phyloP scores from a whole-genome alignment of 805 yeast genomes.

The Saturnispora quitensis region DNA sequence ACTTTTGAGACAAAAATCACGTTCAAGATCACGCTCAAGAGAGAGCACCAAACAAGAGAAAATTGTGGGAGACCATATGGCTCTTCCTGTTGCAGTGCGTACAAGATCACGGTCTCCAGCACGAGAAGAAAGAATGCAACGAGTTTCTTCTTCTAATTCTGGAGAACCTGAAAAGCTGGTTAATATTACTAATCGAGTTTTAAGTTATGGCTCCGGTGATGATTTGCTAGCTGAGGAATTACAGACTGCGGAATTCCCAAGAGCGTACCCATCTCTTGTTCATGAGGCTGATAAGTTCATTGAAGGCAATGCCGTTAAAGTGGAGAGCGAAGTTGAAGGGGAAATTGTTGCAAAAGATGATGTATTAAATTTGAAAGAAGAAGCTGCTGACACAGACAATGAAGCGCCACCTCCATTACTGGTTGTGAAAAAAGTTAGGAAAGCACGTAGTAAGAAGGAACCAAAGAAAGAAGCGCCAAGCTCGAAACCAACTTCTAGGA shows the following conservation, averaged over 20 bases:
- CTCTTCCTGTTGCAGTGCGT: conserved; percentile 11
- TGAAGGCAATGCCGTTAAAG: conserved; percentile 13
- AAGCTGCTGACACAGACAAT: neutral
- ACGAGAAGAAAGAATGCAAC: conserved; percentile 16
- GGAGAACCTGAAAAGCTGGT: conserved; percentile 4
- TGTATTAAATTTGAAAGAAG: neutral
- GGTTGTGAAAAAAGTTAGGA: conserved; percentile 2
- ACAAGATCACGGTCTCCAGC: conserved; percentile 22
- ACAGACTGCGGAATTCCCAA: conserved; percentile 15
- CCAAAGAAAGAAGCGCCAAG: neutral
- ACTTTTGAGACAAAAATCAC: neutral
- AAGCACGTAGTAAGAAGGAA: neutral
- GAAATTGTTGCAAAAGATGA: conserved; percentile 3
- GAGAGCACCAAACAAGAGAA: neutral
- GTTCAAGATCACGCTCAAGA: conserved; percentile 5
- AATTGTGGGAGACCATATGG: conserved; percentile 7
- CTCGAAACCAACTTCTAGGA: neutral
- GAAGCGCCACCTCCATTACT: neutral
- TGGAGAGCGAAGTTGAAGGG: neutral
- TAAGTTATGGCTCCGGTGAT: conserved; percentile 24
- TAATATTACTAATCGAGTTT: conserved; percentile 15
- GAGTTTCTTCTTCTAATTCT: neutral
- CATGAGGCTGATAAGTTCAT: conserved; percentile 25
- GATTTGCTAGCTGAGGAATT: conserved; percentile 11
- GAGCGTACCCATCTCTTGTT: conserved; percentile 17